A percentile compares a stretch with the other conserved stretches of the same genome.
Conservation (phyloP, 345 rosid genomes). For the Eucalyptus victrix region DNA sequence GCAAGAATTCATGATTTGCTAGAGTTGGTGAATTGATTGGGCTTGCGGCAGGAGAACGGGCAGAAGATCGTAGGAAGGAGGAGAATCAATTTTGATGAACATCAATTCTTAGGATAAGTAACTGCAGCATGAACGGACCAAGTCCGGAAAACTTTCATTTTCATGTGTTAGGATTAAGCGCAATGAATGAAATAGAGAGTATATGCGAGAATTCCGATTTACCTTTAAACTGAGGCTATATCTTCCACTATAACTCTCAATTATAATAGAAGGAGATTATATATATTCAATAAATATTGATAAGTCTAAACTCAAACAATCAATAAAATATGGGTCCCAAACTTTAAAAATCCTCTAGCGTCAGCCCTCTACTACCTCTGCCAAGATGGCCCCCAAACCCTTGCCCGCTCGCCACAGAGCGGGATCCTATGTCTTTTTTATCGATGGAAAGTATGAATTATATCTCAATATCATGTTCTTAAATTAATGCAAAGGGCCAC, state of each 20-base stretch:
- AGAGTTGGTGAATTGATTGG: not conserved
- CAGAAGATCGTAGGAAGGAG: not conserved
- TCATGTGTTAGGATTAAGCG: not conserved
- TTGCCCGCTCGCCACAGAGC: not conserved
- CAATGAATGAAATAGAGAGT: no score
- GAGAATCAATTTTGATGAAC: not conserved
- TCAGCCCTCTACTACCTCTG: accelerated
- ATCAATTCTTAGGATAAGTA: not conserved
- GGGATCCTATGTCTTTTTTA: no score
- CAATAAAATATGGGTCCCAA: not conserved
- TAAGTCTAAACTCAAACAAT: no score
- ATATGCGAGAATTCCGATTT: no score
- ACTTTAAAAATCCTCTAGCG: not conserved
- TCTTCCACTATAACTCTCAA: not conserved
- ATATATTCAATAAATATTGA: no score
- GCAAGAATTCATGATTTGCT: not conserved
- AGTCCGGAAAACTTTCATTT: not conserved
- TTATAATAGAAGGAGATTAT: not conserved
- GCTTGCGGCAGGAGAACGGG: not conserved
- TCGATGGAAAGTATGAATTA: no score
- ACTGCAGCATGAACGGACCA: not conserved
- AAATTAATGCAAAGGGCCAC: accelerated
- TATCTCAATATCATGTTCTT: accelerated
- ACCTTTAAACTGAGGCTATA: no score
- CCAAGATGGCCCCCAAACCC: accelerated